These are phyloP conservation scores for Leonotis leonurus DNA, from an alignment of 257 asterid genomes.

Conservation along the genomic window DNA sequence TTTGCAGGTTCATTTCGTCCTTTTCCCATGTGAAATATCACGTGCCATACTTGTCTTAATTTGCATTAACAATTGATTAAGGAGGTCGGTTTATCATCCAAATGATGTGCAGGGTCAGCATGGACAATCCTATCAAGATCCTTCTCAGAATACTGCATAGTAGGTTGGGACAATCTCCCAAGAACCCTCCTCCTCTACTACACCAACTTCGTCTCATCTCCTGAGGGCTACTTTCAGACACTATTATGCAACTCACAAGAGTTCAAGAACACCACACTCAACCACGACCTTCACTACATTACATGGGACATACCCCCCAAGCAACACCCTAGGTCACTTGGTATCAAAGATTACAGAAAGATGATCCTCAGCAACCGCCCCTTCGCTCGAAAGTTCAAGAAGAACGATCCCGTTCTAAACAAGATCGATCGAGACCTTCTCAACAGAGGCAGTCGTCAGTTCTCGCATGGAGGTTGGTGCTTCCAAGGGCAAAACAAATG, in stretches of 20 bases:
- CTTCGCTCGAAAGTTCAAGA: conserved; percentile 79
- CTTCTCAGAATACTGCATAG: conserved; percentile 59
- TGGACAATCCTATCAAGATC: conserved; percentile 81
- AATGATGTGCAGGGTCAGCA: conserved; percentile 57
- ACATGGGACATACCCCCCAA: conserved; percentile 83
- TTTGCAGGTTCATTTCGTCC: conserved; percentile 5
- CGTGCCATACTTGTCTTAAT: too few species aligned
- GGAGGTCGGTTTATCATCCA: too few species aligned
- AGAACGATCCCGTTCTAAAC: conserved; percentile 47
- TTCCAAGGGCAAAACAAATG: conserved; percentile 27
- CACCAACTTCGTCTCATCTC: conserved; percentile 83
- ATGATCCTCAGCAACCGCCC: conserved; percentile 69
- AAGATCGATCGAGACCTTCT: conserved; percentile 70
- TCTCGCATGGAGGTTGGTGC: conserved; percentile 78
- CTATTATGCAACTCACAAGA: conserved; percentile 58
- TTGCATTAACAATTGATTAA: too few species aligned
- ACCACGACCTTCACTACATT: conserved; percentile 84
- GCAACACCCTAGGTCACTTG: conserved; percentile 76
- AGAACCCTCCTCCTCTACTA: conserved; percentile 81
- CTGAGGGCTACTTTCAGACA: conserved; percentile 84
- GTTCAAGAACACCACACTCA: conserved; percentile 56
- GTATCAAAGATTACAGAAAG: conserved; percentile 57
- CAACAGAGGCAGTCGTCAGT: conserved; percentile 42
- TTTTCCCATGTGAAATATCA: conserved; percentile 14
- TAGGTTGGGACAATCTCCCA: conserved; percentile 84